Evolutionary conservation across 352 stramenopile species (phyloP), one percentile per base, ranked within the genome.

Genomic region (Phytophthora melonis): DNA sequence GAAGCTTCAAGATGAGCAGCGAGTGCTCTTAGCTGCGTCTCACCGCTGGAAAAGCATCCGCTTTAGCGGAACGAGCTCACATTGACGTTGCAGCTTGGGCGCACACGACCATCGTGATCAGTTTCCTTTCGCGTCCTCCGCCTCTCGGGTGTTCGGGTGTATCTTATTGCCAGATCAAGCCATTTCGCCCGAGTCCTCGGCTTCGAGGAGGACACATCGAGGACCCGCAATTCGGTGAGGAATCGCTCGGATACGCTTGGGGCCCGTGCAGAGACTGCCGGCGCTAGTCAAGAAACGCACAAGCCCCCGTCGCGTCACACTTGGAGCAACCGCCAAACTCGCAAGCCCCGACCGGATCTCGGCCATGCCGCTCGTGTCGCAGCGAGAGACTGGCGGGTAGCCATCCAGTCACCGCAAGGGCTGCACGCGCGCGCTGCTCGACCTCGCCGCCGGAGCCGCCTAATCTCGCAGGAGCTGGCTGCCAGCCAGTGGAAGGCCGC

Each of bases 21-120:
- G 32, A 14, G 45, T 60, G 65, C 57, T 70, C 25, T 32, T 18
- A 25, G 43, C 14, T 73, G 58, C 70, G 58, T 73, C 70, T 77
- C 70, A 76, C 57, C 52, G 68, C 57, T 62, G 27, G 23, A 58
- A 80, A 80, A 74, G 54, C 73, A 80, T 58, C 58, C 65, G 73
- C 63, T 80, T 80, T 77, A 19, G 23, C 4, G 32, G 69, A 80
- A 75, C 58, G 19, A 53, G 21, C 45, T 59, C n/a, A 13, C 11
- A 30, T 68, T 77, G 58, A 64, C 27, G 63, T 70, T 74, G 59
- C 32, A 58, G 47, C 36, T 30, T 25, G 11, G 3, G 47, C 23
- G 36, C 25, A 14, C n/a, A 19, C 49, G 8, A 55, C 23, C 64
- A 60, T 66, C 68, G 59, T 80, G 63, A 77, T 77, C 69, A 77